Evolutionary conservation across 371 early-diverging fungal species (phyloP), one percentile per base, ranked within the genome.

Genomic region (Choanephora cucurbitarum): DNA sequence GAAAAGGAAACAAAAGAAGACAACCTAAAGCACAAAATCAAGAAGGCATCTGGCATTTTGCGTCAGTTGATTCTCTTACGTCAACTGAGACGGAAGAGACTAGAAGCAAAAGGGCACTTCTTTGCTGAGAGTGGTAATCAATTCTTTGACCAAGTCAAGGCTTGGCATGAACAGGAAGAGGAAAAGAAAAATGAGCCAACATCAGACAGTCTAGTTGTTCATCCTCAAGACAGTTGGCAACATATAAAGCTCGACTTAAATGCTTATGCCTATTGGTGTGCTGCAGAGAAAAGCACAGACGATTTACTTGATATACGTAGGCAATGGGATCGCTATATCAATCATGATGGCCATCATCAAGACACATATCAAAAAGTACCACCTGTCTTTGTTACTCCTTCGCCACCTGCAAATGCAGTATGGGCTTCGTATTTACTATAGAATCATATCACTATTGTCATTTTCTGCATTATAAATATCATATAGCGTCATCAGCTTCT

Each of bases 61-160:
- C 23, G 44, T 22, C 52, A 47, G 56, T 37, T 61, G 32, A 60
- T 50, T 6, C 49, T 45, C 15, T 48, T 57, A 55, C 42, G 52
- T 33, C 9, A 37, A 11, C 37, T 67, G 11, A 44, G 63, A 4
- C 52, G 64, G 22, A 58, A 62, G 52, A 51, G 58, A 43, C 32
- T 64, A 14, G 55, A 65, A 37, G 39, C 54, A 28, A 37, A 64
- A 37, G 80, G 79, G 2, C 81, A 77, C 52, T 81, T 77, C 58
- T 81, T 79, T 53, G 69, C 77, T 1, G 81, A 77, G 10, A 69
- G 73, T 46, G 81, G 75, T 5, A 64, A 77, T 40, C 67, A 67
- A 15, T 80, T 77, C 42, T 80, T 67, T 32, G 59, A 75, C n/a
- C 59, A 69, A 32, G 57, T 80, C 28, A 65, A 72, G 23, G 62